These are phyloP conservation scores for Myxozyma melibiosi DNA, from an alignment of 805 yeast genomes.

Conservation along the genomic window DNA sequence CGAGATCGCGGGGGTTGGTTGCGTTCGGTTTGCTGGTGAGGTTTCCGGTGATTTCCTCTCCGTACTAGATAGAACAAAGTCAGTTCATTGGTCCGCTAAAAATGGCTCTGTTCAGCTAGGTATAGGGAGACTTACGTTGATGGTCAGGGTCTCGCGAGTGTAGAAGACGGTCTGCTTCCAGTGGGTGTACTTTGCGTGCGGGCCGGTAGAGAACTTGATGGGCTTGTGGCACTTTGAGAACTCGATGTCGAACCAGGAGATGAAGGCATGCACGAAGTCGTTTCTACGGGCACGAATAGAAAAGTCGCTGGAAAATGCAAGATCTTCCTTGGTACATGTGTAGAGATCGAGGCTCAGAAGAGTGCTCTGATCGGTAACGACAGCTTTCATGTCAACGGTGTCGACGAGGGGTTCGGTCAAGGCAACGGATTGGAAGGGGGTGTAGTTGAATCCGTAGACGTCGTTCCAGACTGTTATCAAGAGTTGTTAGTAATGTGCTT, in stretches of 20 bases:
- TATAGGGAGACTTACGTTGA: constrained; percentile 19
- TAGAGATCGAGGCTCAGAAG: constrained; percentile 85
- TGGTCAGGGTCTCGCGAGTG: constrained; percentile 70
- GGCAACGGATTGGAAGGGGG: constrained; percentile 84
- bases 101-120: not conserved
- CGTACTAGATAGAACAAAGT: constrained; percentile 53
- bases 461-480: constrained; percentile 67
- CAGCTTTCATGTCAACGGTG: constrained; percentile 77
- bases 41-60: constrained; percentile 72
- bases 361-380: constrained; percentile 71
- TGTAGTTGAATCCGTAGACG: constrained; percentile 90
- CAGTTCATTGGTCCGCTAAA: not conserved
- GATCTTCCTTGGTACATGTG: constrained; percentile 79
- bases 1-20: constrained; percentile 85
- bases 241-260: constrained; percentile 93
- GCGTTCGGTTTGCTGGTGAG: constrained; percentile 76
- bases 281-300: constrained; percentile 70
- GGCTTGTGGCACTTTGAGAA: constrained; percentile 60
- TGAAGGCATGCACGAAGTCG: constrained; percentile 83
- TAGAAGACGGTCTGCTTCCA: constrained; percentile 99
- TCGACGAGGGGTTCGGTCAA: constrained; percentile 95
- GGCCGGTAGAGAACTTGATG: constrained; percentile 87
- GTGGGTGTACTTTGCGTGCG: constrained; percentile 91
- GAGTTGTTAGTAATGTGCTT: not conserved
- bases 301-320: constrained; percentile 75